These are phyloP conservation scores for Urochloa ruziziensis DNA, from an alignment of 176 grass and related monocot genomes.

Conservation along the genomic window DNA sequence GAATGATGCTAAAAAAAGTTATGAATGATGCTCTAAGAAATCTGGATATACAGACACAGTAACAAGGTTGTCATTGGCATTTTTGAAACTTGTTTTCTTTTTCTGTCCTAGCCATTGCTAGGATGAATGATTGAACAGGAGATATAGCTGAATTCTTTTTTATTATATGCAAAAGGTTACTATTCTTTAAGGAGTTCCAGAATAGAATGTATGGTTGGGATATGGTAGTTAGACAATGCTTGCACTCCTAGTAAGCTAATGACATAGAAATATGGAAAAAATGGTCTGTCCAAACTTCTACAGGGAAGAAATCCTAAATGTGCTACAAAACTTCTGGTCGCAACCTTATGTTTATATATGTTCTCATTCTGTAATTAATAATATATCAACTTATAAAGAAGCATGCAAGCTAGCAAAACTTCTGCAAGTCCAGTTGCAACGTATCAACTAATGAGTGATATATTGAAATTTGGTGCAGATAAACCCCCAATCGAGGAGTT, in stretches of 20 bases:
- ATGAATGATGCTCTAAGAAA: conserved; percentile 3
- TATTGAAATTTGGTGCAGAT: conserved; percentile 53
- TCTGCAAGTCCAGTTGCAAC: not conserved
- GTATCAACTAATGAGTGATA: conserved; percentile 16
- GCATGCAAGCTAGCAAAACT: not conserved
- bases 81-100: not conserved
- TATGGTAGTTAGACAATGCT: not conserved
- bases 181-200: not conserved
- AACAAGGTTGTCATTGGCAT: not conserved
- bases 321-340: not conserved
- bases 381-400: not conserved
- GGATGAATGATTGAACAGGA: not conserved
- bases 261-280: not conserved
- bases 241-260: not conserved
- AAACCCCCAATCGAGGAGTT: conserved; percentile 91
- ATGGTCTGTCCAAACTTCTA: not conserved
- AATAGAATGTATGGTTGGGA: not conserved
- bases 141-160: not conserved
- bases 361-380: not conserved
- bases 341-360: not conserved
- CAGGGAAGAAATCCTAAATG: not conserved
- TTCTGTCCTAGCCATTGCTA: not conserved
- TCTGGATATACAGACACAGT: not conserved
- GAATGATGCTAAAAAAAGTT: conserved; percentile 6
- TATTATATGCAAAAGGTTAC: not conserved